Base-by-base conservation (phyloP, 2,329 filamentous ascomycete species). In the Trichoderma sp. region DNA sequence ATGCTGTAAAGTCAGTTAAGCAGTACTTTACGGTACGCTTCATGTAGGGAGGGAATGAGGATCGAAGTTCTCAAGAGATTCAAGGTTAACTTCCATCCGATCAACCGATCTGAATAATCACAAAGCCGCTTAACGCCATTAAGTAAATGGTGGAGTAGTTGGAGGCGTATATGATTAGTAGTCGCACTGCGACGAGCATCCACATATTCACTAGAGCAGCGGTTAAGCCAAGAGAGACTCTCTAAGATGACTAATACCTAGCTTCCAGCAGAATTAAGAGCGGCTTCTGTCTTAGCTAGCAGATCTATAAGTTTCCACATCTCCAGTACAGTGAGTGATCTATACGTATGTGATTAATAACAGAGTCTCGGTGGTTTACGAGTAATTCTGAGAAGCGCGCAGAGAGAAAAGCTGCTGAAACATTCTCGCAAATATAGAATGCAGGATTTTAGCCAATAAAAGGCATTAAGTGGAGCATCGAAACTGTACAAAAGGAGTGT, bases 91-190 rank as follows among this genome's bases (percentile, higher is more conserved):
- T 34, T 16, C 13, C 18, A 61, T 8, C 11, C n/a, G 32, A 21
- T 24, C 43, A 60, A 8, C 5, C n/a, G 30, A 14, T 18, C 43
- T 24, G 21, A 49, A 24, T 49, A 49, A 49, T 49, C 46, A 49
- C 43, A 10, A 49, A 49, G 46, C 21, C 21, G 46, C 46, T 13
- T 61, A 61, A 61, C 59, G 59, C 59, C n/a, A 61, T 61, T 7
- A 24, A 61, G 59, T 21, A 26, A 61, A n/a, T 61, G 59, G 43
- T 51, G 59, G 59, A 24, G 32, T 60, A 60, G 13, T 10, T 4
- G n/a, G 18, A 5, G 21, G 13, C 21, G 18, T 21, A 21, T 46
- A 5, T 58, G 54, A 34, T 58, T 34, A 34, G 28, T 58, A 37
- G 16, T 6, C n/a, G n/a, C n/a, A n/a, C n/a, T n/a, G n/a, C n/a